Percentiles rank a stretch among this genome's conserved stretches.
phyloP scores from a whole-genome alignment of 2,329 filamentous ascomycete genomes.

The Hypoxylon sp. region DNA sequence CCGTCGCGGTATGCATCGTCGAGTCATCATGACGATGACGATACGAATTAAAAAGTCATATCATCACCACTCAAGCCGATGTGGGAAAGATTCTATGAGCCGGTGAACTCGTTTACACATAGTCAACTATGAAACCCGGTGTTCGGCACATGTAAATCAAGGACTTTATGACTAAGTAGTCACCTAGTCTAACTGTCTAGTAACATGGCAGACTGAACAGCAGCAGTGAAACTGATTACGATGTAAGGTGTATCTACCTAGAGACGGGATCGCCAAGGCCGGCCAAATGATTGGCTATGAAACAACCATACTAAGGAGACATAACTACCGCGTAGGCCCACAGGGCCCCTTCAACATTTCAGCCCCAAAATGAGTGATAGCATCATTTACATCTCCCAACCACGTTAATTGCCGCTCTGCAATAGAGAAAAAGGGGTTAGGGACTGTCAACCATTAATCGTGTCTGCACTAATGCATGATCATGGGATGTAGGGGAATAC shows the following conservation, averaged over 20 bases:
- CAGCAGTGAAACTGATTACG: conserved; percentile 4
- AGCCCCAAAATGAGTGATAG: conserved; percentile 23
- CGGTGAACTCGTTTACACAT: conserved; percentile 1
- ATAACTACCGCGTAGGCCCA: background rate
- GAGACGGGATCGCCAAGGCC: conserved; percentile 12
- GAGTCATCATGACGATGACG: conserved; percentile 45
- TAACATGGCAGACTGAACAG: background rate
- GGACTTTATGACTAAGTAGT: conserved; percentile 1
- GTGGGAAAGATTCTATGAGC: conserved; percentile 16
- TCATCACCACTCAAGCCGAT: conserved; percentile 37
- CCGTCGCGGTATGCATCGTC: conserved; percentile 13
- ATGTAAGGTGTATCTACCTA: conserved; percentile 1
- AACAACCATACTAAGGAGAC: background rate
- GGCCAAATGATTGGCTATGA: conserved; percentile 14
- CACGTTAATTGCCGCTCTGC: background rate
- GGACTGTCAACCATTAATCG: background rate
- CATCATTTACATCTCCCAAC: conserved; percentile 3
- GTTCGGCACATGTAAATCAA: background rate
- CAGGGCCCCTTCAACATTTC: conserved; percentile 7
- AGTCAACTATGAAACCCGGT: background rate
- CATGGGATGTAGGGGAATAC: background rate
- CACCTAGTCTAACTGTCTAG: background rate
- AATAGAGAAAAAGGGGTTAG: background rate
- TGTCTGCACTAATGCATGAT: background rate
- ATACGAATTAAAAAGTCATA: conserved; percentile 19